Conservation (phyloP, 2,329 filamentous ascomycete species). For the Aspergillus pseudotamarii region DNA sequence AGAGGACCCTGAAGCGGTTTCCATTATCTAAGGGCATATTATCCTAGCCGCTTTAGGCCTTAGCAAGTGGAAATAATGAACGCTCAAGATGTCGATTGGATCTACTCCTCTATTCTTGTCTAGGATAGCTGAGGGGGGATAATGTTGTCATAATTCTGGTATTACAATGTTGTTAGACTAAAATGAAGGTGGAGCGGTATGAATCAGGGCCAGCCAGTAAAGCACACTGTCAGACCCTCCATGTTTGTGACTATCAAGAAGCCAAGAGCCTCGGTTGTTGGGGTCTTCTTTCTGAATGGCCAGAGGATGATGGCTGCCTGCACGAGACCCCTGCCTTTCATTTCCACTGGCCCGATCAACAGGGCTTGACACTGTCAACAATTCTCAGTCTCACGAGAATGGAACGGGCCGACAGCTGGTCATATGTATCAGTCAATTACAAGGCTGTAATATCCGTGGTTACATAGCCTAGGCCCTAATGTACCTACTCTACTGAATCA, state of each 20-base stretch:
- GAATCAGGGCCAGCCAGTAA: background rate
- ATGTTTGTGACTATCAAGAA: background rate
- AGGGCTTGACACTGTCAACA: background rate
- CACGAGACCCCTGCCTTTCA: background rate
- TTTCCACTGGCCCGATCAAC: background rate
- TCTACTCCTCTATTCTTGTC: background rate
- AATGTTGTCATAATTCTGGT: background rate
- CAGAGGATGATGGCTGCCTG: background rate
- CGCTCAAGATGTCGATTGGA: background rate
- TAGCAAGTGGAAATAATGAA: background rate
- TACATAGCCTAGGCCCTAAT: background rate
- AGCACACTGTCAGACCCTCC: background rate
- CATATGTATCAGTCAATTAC: background rate
- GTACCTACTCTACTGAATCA: background rate
- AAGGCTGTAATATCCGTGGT: background rate
- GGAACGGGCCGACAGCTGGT: background rate
- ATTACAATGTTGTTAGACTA: background rate
- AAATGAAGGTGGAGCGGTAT: background rate
- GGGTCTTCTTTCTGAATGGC: background rate
- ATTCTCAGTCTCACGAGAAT: background rate
- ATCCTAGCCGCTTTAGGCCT: background rate
- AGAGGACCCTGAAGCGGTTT: background rate
- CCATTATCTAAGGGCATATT: background rate
- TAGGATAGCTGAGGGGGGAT: background rate
- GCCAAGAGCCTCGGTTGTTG: background rate